phyloP scores from a whole-genome alignment of 1,284 basidiomycete genomes.

The Coniophora puteana region DNA sequence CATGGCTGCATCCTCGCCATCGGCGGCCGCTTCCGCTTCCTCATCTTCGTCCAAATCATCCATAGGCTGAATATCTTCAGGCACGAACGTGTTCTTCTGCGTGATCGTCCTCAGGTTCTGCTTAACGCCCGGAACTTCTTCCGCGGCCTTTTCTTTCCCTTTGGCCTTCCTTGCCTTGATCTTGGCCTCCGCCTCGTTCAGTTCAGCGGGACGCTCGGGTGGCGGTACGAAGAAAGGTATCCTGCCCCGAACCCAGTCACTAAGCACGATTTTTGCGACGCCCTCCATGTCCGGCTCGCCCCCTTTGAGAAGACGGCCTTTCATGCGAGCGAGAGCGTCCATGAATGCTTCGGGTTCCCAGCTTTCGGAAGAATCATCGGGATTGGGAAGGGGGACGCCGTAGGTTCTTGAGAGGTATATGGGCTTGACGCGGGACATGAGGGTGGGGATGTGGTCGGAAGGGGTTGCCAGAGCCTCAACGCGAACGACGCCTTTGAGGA shows the following conservation, averaged over 20 bases:
- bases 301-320: conserved; percentile 89
- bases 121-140: conserved; percentile 52
- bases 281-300: conserved; percentile 94
- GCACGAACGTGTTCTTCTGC: conserved; percentile 82
- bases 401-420: conserved; percentile 94
- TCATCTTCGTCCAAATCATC: conserved; percentile 42
- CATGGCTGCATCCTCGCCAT: conserved; percentile 24
- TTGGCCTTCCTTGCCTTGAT: conserved; percentile 38
- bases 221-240: conserved; percentile 88
- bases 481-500: conserved; percentile 95
- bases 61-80: conserved; percentile 63
- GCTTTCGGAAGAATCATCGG: conserved; percentile 41
- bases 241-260: conserved; percentile 97
- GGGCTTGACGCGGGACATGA: conserved; percentile 89
- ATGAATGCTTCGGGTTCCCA: conserved; percentile 83
- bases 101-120: conserved; percentile 76
- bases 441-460: conserved; percentile 87
- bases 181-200: conserved; percentile 63
- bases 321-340: conserved; percentile 84
- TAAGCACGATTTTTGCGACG: conserved; percentile 92
- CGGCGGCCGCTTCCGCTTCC: conserved; percentile 23
- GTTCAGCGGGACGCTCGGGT: conserved; percentile 66
- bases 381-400: conserved; percentile 64
- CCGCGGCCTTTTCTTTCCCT: conserved; percentile 30
- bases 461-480: conserved; percentile 95